phyloP scores from a whole-genome alignment of 2,329 filamentous ascomycete species.

The Alternaria metachromatica region DNA sequence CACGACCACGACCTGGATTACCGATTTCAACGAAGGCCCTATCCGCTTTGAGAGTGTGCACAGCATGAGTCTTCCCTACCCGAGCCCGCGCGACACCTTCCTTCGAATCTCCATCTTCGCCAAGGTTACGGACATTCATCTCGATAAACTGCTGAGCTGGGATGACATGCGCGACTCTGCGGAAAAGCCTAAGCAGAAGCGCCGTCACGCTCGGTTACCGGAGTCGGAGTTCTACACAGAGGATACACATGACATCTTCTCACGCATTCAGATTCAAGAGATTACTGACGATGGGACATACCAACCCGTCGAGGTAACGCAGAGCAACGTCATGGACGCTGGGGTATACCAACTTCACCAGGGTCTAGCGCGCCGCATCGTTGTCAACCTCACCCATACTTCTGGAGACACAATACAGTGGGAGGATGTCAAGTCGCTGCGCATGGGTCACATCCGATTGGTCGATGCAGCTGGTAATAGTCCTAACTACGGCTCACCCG shows the following conservation, averaged over 20 bases:
- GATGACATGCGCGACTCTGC: constrained; percentile 91
- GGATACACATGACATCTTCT: constrained; percentile 92
- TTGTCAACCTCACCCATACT: constrained; percentile 87
- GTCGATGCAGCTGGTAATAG: constrained; percentile 86
- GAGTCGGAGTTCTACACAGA: constrained; percentile 93
- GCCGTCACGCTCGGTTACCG: constrained; percentile 73
- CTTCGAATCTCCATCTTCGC: constrained; percentile 91
- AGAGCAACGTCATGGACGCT: constrained; percentile 81
- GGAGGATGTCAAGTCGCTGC: constrained; percentile 79
- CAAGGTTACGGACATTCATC: constrained; percentile 87
- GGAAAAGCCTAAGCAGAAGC: constrained; percentile 62
- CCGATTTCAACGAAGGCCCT: constrained; percentile 88
- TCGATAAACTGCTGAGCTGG: constrained; percentile 97
- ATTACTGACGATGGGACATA: constrained; percentile 92
- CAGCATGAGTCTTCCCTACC: constrained; percentile 91
- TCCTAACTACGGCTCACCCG: constrained; percentile 74
- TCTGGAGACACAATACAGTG: constrained; percentile 88
- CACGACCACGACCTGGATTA: constrained; percentile 94
- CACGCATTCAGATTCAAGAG: constrained; percentile 86
- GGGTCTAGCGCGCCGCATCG: constrained; percentile 86
- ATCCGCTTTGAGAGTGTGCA: constrained; percentile 97
- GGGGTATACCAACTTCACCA: constrained; percentile 96
- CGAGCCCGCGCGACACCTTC: constrained; percentile 74
- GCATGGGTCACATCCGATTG: constrained; percentile 81
- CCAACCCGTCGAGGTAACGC: constrained; percentile 88